Evolutionary conservation across 179 eudicot genomes (phyloP), one percentile per base, ranked within the genome.

Genomic region (Silene noctiflora): DNA sequence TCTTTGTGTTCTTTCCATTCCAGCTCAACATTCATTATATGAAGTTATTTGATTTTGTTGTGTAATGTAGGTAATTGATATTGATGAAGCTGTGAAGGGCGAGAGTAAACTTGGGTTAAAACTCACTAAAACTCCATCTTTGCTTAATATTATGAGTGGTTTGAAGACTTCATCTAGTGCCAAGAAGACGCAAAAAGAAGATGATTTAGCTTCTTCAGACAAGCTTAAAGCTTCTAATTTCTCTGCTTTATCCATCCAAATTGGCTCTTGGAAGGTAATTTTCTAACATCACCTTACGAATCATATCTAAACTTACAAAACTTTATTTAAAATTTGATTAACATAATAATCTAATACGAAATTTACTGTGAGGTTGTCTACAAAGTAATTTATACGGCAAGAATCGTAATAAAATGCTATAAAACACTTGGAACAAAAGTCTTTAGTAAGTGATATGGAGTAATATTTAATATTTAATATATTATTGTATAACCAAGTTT

Each of bases 171-270:
- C 73, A 21, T 8, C 20, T 68, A 35, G 39, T 39, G 46, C 1
- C 22, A 72, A 55, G 13, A 63, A 42, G 48, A 81, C 60, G 48
- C 48, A 35, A 66, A 2, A 29, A 39, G 70, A 67, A 7, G 42
- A 44, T 22, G 24, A 14, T 27, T 11, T 12, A 56, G 4, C 20
- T 13, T 76, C 39, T 33, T 29, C 73, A 0, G 84, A 81, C 1
- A 81, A 73, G 21, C 80, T 77, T 60, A 81, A 81, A 64, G 84
- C 84, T n/a, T 46, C 75, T 73, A 81, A 81, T 35, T 81, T 81
- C 48, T 69, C 75, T 51, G 80, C 75, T 69, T 73, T 73, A 31
- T 73, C 78, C 35, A 74, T 81, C 39, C 75, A 77, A 53, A 73
- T 81, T 51, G 84, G 84, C 20, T 3, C 71, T 46, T 81, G 84